phyloP scores from a whole-genome alignment of 345 rosid genomes.

The Acer campestre region DNA sequence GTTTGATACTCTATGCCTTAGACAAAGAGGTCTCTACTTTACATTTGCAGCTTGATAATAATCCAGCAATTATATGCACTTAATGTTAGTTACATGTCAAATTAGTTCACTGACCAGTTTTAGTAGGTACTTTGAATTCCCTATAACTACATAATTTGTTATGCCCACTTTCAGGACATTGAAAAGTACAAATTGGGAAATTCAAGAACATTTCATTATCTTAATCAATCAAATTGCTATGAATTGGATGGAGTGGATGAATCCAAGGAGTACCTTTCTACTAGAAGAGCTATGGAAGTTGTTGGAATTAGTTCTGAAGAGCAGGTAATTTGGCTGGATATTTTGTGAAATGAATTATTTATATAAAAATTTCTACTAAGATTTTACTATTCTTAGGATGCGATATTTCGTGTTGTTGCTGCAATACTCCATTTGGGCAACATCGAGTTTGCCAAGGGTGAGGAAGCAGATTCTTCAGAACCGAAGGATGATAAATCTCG shows the following conservation, averaged over 20 bases:
- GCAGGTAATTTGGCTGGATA: conserved; percentile 59
- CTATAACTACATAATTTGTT: conserved; percentile 1
- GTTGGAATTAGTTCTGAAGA: conserved; percentile 82
- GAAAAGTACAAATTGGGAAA: conserved; percentile 79
- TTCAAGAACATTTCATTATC: conserved; percentile 83
- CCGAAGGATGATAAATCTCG: conserved; percentile 86
- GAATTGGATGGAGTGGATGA: conserved; percentile 85
- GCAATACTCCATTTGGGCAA: conserved; percentile 98
- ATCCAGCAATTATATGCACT: not conserved
- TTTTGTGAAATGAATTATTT: conserved; percentile 13
- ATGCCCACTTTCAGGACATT: conserved; percentile 54
- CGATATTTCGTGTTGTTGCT: conserved; percentile 88
- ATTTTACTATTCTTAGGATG: conserved; percentile 56
- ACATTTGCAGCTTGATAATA: not conserved
- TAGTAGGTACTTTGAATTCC: not conserved
- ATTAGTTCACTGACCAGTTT: not conserved
- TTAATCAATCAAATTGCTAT: conserved; percentile 86
- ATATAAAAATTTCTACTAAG: conserved; percentile 24
- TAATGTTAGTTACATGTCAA: not conserved
- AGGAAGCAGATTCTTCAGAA: conserved; percentile 76
- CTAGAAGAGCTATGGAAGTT: conserved; percentile 91
- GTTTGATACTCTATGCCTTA: not conserved
- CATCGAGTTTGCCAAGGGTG: conserved; percentile 79
- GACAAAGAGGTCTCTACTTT: not conserved
- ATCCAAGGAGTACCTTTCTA: conserved; percentile 71